Conservation (phyloP, 2,329 filamentous ascomycete species). For the Botrytis squamosa region DNA sequence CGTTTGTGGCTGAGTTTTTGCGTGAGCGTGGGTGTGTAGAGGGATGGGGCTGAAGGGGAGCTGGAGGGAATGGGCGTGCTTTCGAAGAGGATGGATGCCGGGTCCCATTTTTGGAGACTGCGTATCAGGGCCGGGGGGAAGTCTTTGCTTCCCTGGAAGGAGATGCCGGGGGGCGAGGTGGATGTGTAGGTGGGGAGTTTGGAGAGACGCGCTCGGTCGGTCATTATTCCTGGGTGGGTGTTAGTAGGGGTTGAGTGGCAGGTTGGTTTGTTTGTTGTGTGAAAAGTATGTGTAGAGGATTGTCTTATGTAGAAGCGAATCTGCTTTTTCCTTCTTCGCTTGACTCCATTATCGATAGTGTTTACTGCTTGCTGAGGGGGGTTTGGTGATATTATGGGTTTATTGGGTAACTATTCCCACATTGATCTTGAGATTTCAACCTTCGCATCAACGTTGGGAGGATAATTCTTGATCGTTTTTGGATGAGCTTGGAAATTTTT, state of each 20-base stretch:
- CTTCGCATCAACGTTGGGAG: too few species aligned
- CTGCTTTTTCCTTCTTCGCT: background rate
- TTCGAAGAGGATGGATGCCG: slow-evolving; percentile 70
- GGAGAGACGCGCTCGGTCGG: slow-evolving; percentile 70
- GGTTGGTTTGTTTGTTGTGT: background rate
- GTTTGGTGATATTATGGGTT: background rate
- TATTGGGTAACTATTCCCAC: background rate
- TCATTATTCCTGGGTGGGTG: slow-evolving; percentile 57
- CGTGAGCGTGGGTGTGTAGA: slow-evolving; percentile 49
- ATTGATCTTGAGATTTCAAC: background rate
- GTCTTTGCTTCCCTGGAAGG: slow-evolving; percentile 73
- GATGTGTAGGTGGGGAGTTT: slow-evolving; percentile 61
- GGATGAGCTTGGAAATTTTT: background rate
- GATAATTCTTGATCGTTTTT: too few species aligned
- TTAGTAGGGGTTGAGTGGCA: slow-evolving; percentile 16
- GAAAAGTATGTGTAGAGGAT: background rate
- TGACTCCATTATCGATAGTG: background rate
- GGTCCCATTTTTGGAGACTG: slow-evolving; percentile 66
- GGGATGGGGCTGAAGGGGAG: slow-evolving; percentile 46
- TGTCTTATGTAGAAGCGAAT: background rate
- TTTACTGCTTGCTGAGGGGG: background rate
- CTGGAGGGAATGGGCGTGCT: slow-evolving; percentile 40
- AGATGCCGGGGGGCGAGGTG: slow-evolving; percentile 52
- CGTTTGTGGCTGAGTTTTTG: slow-evolving; percentile 58
- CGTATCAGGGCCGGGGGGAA: slow-evolving; percentile 70